Conservation (phyloP, 495 filamentous ascomycete species). For the Penicillium bovifimosum region DNA sequence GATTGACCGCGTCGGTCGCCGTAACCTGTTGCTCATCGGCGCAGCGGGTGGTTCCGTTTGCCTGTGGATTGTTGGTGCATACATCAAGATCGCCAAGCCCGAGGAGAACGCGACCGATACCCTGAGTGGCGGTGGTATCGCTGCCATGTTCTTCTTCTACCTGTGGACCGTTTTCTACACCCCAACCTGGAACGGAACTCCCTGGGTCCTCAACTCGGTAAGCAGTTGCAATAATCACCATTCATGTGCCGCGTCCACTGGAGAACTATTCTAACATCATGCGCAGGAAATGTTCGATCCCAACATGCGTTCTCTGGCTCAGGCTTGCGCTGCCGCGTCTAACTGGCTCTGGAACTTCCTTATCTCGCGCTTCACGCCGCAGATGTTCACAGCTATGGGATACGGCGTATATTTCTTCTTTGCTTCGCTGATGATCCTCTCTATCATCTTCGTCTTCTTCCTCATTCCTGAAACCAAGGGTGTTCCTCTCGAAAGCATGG, state of each 20-base stretch:
- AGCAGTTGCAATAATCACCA: constrained; percentile 1
- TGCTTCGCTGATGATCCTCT: constrained; percentile 61
- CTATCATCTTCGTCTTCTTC: constrained; percentile 62
- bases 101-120: constrained; percentile 27
- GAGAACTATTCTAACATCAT: background rate
- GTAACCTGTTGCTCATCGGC: constrained; percentile 65
- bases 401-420: constrained; percentile 81
- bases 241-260: background rate
- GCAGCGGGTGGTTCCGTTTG: constrained; percentile 61
- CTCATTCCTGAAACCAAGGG: constrained; percentile 64
- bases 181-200: constrained; percentile 68
- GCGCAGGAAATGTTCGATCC: constrained; percentile 54
- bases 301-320: constrained; percentile 59
- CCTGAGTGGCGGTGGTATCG: constrained; percentile 55
- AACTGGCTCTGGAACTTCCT: constrained; percentile 80
- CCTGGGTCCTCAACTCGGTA: constrained; percentile 59
- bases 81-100: constrained; percentile 57
- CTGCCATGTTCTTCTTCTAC: constrained; percentile 75
- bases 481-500: constrained; percentile 47
- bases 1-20: constrained; percentile 66
- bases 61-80: constrained; percentile 71
- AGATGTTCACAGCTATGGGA: constrained; percentile 67
- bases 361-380: constrained; percentile 64
- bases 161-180: constrained; percentile 76
- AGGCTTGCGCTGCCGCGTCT: constrained; percentile 61